These are phyloP conservation scores for Wallacemonas sp. DNA, from an alignment of 208 protist genomes.

Conservation along the genomic window DNA sequence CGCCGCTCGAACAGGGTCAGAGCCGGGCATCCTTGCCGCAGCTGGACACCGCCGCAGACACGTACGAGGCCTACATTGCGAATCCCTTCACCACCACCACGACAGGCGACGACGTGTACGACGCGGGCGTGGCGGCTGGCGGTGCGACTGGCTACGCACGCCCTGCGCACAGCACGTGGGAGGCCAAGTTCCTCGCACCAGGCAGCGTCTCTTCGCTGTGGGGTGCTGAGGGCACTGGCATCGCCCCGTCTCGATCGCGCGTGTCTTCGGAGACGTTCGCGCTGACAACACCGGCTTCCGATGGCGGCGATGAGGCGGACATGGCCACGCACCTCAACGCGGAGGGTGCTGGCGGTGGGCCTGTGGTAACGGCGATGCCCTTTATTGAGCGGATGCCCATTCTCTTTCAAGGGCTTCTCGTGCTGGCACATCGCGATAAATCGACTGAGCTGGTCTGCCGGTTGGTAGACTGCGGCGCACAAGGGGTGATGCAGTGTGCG, in stretches of 20 bases:
- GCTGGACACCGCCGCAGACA: background rate
- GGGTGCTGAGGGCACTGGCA: too few species aligned
- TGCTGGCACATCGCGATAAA: conserved; percentile 70
- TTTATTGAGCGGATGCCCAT: conserved; percentile 75
- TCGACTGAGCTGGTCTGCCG: conserved; percentile 80
- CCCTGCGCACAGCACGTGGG: background rate
- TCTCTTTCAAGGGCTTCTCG: conserved; percentile 77
- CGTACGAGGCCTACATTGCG: conserved; percentile 16
- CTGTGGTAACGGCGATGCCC: conserved; percentile 26
- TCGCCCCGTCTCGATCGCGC: too few species aligned
- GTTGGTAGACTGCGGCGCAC: conserved; percentile 71
- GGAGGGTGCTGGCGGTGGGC: background rate
- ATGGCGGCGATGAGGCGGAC: background rate
- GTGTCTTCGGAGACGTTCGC: too few species aligned
- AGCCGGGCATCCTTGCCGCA: background rate
- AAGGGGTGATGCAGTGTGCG: conserved; percentile 73
- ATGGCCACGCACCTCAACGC: background rate
- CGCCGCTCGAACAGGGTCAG: background rate
- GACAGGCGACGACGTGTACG: background rate
- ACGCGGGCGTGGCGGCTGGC: too few species aligned
- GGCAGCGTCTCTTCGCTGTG: too few species aligned
- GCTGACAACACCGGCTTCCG: background rate
- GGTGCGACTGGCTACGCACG: background rate
- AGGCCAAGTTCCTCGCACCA: too few species aligned
- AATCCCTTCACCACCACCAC: conserved; percentile 17